phyloP scores from a whole-genome alignment of 2,329 filamentous ascomycete genomes.

The Chaetomiaceae sp. region DNA sequence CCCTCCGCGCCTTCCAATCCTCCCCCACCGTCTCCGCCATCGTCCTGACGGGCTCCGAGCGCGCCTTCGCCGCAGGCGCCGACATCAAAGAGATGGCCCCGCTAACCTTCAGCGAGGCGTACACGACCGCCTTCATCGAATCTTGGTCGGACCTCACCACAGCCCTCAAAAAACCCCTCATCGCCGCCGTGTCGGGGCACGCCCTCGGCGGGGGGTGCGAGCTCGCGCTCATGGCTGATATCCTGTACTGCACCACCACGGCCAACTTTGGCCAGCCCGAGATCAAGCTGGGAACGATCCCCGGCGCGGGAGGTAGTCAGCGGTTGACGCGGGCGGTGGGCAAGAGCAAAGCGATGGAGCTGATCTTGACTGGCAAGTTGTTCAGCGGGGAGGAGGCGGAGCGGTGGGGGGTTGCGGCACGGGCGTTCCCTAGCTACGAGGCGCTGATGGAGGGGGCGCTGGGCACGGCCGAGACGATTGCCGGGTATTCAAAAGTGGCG shows the following conservation, averaged over 20 bases:
- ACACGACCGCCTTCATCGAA: constrained; percentile 89
- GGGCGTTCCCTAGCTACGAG: constrained; percentile 73
- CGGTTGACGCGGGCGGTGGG: constrained; percentile 77
- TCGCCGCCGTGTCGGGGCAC: constrained; percentile 90
- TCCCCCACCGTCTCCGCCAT: constrained; percentile 69
- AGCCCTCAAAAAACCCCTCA: constrained; percentile 85
- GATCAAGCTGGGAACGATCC: constrained; percentile 90
- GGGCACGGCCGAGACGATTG: constrained; percentile 84
- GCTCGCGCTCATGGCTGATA: constrained; percentile 94
- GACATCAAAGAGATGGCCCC: constrained; percentile 99
- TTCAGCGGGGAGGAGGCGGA: constrained; percentile 82
- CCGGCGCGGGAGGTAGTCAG: constrained; percentile 88
- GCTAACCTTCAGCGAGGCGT: constrained; percentile 82
- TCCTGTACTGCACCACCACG: constrained; percentile 79
- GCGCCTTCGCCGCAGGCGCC: constrained; percentile 90
- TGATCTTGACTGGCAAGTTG: constrained; percentile 79
- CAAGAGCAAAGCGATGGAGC: constrained; percentile 84
- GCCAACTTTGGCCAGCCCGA: constrained; percentile 97
- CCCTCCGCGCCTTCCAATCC: constrained; percentile 65
- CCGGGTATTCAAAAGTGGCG: constrained; percentile 79
- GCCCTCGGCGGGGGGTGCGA: constrained; percentile 95
- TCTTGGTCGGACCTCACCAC: constrained; percentile 85
- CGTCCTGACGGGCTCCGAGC: constrained; percentile 81
- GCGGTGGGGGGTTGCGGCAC: constrained; percentile 85
- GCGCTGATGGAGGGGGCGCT: constrained; percentile 77